Evolutionary conservation across 148 eudicot genomes (phyloP), one percentile per base, ranked within the genome.

Genomic region (Rhododendron ovatum): DNA sequence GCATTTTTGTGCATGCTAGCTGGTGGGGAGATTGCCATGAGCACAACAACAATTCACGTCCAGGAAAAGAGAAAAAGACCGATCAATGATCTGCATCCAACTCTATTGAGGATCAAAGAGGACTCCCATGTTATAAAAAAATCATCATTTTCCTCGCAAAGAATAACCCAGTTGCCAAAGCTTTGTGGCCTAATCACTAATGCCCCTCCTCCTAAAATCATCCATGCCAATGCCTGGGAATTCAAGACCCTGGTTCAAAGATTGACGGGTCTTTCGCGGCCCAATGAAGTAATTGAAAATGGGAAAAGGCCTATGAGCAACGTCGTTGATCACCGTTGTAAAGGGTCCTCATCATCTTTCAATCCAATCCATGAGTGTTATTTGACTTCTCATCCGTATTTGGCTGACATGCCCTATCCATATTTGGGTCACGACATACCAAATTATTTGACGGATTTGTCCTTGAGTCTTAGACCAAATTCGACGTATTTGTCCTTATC

Each of bases 231-330:
- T 3, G 90, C 93, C 41, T 83, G 82, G 1, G 94, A 92, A 28
- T 91, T 93, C 90, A 92, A 90, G 95, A 88, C 94, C 8, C 78
- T 93, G 55, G 94, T 93, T 22, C 94, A 93, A 73, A 90, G 83
- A 45, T 91, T 93, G 18, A 92, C 94, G 0, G 95, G 94, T 10
- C 80, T 41, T 10, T 43, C 89, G 3, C 41, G 67, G 5, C 33
- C 80, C 1, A 17, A 80, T 1, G 65, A 28, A 10, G 41, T 5
- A 30, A 13, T 4, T 3, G 1, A 71, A 1, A 71, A 71, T 33
- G 39, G 15, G 76, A 33, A 71, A 33, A 14, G 8, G 41, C 20
- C 74, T 1, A n/a, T 12, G 74, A 26, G 26, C n/a, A 10, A 59
- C 10, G 26, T 18, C 10, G 18, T 47, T 79, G 37, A 71, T 30